These are phyloP conservation scores for Platanthera zijinensis DNA, from an alignment of 106 monocot species.

Conservation along the genomic window DNA sequence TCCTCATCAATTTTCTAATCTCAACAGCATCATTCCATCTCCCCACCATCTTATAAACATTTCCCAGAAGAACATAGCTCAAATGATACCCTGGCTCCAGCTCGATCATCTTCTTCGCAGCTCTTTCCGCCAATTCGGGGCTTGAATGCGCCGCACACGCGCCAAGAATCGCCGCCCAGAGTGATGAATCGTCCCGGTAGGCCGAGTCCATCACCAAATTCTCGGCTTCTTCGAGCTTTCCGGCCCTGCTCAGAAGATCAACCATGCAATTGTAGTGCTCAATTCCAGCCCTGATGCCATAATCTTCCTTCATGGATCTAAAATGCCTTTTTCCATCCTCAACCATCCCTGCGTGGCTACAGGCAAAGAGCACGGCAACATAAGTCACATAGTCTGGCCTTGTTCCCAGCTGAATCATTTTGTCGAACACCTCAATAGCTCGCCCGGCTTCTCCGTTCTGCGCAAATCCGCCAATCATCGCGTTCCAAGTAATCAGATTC, in stretches of 20 bases:
- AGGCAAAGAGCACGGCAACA: constrained; percentile 77
- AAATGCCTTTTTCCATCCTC: constrained; percentile 58
- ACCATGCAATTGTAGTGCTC: constrained; percentile 95
- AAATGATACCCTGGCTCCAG: constrained; percentile 72
- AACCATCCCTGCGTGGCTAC: constrained; percentile 69
- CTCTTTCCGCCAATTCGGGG: constrained; percentile 54
- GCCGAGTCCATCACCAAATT: constrained; percentile 40
- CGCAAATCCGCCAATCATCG: constrained; percentile 76
- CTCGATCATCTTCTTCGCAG: constrained; percentile 75
- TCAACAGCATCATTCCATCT: constrained; percentile 71
- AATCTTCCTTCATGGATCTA: constrained; percentile 42
- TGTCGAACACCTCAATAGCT: constrained; percentile 51
- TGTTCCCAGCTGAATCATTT: constrained; percentile 47
- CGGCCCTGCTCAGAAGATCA: constrained; percentile 68
- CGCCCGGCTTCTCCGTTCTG: constrained; percentile 49
- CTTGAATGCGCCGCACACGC: constrained; percentile 59
- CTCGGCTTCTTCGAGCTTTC: constrained; percentile 81
- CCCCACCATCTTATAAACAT: constrained; percentile 58
- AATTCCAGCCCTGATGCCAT: constrained; percentile 42
- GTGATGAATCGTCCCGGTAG: constrained; percentile 44
- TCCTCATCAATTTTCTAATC: constrained; percentile 57
- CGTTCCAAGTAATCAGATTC: constrained; percentile 82
- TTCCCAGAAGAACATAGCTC: constrained; percentile 84
- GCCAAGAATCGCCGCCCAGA: constrained; percentile 78
- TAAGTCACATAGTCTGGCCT: constrained; percentile 77